These are phyloP conservation scores for Coemansia sp. DNA, from an alignment of 192 early-diverging fungal genomes.

Conservation along the genomic window DNA sequence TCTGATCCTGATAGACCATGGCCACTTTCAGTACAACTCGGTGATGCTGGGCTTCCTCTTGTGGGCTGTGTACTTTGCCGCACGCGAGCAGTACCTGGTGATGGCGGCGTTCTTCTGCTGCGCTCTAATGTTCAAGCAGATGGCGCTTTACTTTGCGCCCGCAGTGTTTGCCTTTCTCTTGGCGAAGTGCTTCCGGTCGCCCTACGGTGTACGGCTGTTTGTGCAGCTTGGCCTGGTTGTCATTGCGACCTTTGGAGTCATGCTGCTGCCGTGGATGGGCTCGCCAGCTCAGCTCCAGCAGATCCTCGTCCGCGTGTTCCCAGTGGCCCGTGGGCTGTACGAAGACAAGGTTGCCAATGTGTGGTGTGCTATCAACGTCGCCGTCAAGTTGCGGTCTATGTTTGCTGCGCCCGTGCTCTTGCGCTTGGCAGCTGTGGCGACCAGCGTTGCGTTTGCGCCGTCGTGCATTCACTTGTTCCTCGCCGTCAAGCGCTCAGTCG, in stretches of 20 bases:
- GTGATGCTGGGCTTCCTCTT: constrained; percentile 94
- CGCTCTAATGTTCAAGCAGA: constrained; percentile 92
- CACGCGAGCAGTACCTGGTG: constrained; percentile 63
- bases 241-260: constrained; percentile 65
- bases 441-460: constrained; percentile 73
- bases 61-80: constrained; percentile 73
- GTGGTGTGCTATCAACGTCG: constrained; percentile 92
- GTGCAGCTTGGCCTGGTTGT: constrained; percentile 77
- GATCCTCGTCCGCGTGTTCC: constrained; percentile 86
- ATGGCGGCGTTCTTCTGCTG: constrained; percentile 85
- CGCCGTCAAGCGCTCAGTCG: constrained; percentile 45
- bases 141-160: constrained; percentile 93
- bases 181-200: constrained; percentile 65
- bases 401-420: constrained; percentile 66
- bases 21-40: constrained; percentile 98
- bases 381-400: constrained; percentile 79
- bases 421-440: constrained; percentile 69
- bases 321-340: constrained; percentile 90
- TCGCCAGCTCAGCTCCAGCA: constrained; percentile 69
- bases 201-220: constrained; percentile 49
- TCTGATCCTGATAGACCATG: constrained; percentile 93
- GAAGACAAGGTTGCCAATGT: constrained; percentile 99
- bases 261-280: constrained; percentile 74
- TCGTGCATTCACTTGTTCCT: constrained; percentile 70
- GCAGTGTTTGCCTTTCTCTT: constrained; percentile 91